A percentile compares a stretch with the other conserved stretches of the same genome.
phyloP scores from a whole-genome alignment of 306 rosid genomes.

The Hylodesmum podocarpum region DNA sequence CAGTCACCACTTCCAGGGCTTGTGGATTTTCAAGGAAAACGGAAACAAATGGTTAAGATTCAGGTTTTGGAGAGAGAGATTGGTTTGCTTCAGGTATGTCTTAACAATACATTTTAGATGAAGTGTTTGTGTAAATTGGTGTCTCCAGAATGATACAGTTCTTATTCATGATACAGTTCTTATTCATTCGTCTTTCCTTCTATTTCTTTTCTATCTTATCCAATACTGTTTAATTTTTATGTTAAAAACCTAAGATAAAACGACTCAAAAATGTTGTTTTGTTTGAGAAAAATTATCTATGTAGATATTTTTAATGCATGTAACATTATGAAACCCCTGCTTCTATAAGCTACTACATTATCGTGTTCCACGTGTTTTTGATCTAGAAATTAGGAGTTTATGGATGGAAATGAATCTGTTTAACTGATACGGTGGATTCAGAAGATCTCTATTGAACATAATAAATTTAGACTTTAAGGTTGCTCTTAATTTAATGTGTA shows the following conservation, averaged over 20 bases:
- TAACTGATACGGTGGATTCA: neutral
- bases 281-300: too few species aligned
- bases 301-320: too few species aligned
- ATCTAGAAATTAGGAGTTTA: neutral
- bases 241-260: too few species aligned
- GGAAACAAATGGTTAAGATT: constrained; percentile 39
- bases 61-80: constrained; percentile 51
- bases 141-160: neutral
- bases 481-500: neutral
- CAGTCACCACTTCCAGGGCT: constrained; percentile 39
- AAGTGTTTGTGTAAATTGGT: neutral
- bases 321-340: neutral
- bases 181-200: neutral
- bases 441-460: neutral
- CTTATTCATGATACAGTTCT: too few species aligned
- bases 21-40: constrained; percentile 42
- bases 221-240: neutral
- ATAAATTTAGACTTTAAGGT: neutral
- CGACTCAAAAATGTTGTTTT: neutral
- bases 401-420: neutral
- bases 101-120: neutral
- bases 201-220: neutral
- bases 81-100: constrained; percentile 42
- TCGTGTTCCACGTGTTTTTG: neutral
- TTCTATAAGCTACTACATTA: neutral